Conservation (phyloP, 176 grass and related monocot genomes). For the Hyparrhenia diplandra region DNA sequence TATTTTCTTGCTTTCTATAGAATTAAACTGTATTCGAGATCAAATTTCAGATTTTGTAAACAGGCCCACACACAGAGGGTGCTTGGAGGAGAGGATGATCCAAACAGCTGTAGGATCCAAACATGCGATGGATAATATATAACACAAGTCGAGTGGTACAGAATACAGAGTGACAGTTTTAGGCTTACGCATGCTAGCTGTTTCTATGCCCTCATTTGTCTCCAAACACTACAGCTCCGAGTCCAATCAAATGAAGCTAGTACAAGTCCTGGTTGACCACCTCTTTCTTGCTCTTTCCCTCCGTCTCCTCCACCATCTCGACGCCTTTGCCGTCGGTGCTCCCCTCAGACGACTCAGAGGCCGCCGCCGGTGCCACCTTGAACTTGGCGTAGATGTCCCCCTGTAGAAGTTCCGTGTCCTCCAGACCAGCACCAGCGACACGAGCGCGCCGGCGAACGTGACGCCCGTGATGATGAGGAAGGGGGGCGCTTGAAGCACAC, state of each 20-base stretch:
- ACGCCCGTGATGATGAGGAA: slow-evolving; percentile 40
- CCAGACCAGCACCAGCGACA: slow-evolving; percentile 39
- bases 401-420: slow-evolving; percentile 41
- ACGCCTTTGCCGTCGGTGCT: not conserved
- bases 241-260: not conserved
- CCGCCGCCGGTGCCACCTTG: slow-evolving; percentile 9
- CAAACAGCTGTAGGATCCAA: too few relatives aligned
- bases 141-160: too few relatives aligned
- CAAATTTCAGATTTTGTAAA: not conserved
- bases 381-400: slow-evolving; percentile 40
- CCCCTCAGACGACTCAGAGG: not conserved
- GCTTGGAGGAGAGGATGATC: not conserved
- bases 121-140: too few relatives aligned
- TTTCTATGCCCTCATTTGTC: not conserved
- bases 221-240: too few relatives aligned
- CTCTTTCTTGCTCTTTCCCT: not conserved
- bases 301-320: not conserved
- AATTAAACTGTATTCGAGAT: not conserved
- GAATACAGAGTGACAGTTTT: not conserved
- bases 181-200: not conserved
- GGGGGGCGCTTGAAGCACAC: slow-evolving; percentile 26
- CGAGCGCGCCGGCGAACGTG: slow-evolving; percentile 23
- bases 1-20: too few relatives aligned
- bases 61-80: not conserved
- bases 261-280: not conserved